Conservation (phyloP, 345 rosid genomes). For the Erysimum cheiranthoides region DNA sequence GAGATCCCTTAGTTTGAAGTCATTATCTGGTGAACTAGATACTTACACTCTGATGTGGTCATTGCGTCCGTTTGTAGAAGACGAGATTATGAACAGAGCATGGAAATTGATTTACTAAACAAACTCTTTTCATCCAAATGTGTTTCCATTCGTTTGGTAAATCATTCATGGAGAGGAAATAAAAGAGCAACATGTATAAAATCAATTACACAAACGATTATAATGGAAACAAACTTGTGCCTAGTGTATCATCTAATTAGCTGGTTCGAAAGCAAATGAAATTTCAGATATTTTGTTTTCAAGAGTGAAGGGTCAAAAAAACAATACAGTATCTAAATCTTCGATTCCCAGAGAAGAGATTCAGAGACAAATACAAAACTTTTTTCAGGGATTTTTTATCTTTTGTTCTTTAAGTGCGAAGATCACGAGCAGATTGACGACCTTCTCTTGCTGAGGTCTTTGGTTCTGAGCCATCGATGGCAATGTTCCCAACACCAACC, state of each 20-base stretch:
- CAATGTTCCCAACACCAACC: conserved; percentile 63
- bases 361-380: conserved; percentile 33
- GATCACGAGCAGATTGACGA: conserved; percentile 46
- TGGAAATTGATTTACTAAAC: conserved; percentile 58
- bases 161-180: neutral
- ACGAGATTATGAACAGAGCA: conserved; percentile 65
- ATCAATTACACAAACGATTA: too few relatives aligned
- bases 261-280: neutral
- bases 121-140: neutral
- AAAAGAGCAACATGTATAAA: too few relatives aligned
- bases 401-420: conserved; percentile 23
- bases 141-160: neutral
- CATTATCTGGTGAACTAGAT: conserved; percentile 62
- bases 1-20: conserved; percentile 61
- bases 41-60: conserved; percentile 84
- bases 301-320: neutral
- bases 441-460: conserved; percentile 44
- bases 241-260: neutral
- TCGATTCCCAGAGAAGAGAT: conserved; percentile 1
- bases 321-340: conserved; percentile 27
- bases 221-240: too few relatives aligned
- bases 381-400: conserved; percentile 1
- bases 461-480: conserved; percentile 54
- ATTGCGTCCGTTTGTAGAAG: conserved; percentile 70
- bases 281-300: conserved; percentile 14